phyloP scores from a whole-genome alignment of 73 alveolate genomes.

The Paramecium pentaurelia region DNA sequence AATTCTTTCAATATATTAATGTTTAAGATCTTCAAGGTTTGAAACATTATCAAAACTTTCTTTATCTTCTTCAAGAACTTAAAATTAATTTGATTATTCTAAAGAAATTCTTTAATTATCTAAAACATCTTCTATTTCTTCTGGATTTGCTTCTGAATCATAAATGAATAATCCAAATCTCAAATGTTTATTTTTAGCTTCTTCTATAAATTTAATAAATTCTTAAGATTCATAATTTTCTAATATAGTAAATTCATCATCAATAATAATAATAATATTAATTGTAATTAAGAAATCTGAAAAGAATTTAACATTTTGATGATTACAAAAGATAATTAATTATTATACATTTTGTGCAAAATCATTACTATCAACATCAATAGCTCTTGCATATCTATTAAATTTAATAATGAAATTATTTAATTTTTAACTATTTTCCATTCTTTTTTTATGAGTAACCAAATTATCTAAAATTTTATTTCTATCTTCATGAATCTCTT shows the following conservation, averaged over 20 bases:
- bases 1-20: not conserved
- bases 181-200: not conserved
- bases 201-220: not conserved
- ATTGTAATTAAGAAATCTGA: not conserved
- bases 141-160: conserved; percentile 25
- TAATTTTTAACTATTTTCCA: conserved; percentile 55
- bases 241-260: conserved; percentile 7
- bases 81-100: not conserved
- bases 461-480: conserved; percentile 43
- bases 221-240: conserved; percentile 12
- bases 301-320: not conserved
- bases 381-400: conserved; percentile 59
- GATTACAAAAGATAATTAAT: not conserved
- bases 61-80: not conserved
- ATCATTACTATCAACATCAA: not conserved
- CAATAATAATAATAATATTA: not conserved
- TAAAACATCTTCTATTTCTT: conserved; percentile 14
- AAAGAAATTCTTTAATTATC: conserved; percentile 23
- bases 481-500: conserved; percentile 55
- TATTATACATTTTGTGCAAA: not conserved
- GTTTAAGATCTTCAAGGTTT: not conserved
- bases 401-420: conserved; percentile 52
- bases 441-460: conserved; percentile 49
- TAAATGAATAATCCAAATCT: not conserved
- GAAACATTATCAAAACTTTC: not conserved